Evolutionary conservation across 805 yeast genomes (phyloP).

Genomic region (Candida ipomoeae): DNA sequence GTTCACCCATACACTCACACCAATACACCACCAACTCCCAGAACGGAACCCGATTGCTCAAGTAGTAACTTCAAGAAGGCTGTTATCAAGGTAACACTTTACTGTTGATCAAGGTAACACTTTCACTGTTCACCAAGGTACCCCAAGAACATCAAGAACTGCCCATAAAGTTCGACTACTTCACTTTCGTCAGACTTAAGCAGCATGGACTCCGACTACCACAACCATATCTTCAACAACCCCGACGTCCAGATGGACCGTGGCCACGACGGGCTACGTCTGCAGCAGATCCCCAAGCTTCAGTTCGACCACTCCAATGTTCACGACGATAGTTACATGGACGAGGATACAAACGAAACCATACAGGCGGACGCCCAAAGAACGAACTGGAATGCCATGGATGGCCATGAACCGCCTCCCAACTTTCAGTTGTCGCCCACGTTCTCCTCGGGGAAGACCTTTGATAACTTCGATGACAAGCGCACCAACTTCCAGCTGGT

Average conservation of each 20-base stretch:
- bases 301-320: not conserved
- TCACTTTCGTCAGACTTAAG: too few species aligned
- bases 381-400: constrained; percentile 4
- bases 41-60: too few species aligned
- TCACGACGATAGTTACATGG: constrained; percentile 35
- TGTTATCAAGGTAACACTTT: too few species aligned
- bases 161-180: too few species aligned
- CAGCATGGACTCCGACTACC: constrained; percentile 4
- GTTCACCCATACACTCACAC: too few species aligned
- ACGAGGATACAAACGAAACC: constrained; percentile 32
- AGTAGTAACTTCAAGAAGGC: too few species aligned
- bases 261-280: not conserved
- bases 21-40: too few species aligned
- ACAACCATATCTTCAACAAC: constrained; percentile 4
- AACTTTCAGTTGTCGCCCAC: constrained; percentile 25
- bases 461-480: constrained; percentile 15
- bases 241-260: not conserved
- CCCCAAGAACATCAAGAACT: too few species aligned
- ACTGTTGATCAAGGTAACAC: too few species aligned
- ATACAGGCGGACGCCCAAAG: constrained; percentile 10
- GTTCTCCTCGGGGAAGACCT: constrained; percentile 15
- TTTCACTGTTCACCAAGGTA: too few species aligned
- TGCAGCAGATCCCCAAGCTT: not conserved
- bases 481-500: constrained; percentile 33
- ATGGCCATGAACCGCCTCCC: constrained; percentile 12